Evolutionary conservation across 208 protist species (phyloP).

Genomic region (Trypanosoma scelopori): DNA sequence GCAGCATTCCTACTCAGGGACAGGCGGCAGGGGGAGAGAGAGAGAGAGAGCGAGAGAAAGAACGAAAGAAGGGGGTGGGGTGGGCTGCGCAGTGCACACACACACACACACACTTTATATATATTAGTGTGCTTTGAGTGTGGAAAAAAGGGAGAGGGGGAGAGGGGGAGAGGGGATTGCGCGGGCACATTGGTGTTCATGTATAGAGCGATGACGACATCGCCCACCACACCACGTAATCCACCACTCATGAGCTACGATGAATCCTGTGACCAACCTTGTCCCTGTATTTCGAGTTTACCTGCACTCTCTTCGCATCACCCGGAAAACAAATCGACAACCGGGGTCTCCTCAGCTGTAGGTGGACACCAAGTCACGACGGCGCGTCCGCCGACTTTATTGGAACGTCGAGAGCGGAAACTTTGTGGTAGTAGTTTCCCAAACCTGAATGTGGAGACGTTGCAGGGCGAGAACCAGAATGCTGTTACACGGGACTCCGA

Average conservation of each 20-base stretch:
- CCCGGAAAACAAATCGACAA: background rate
- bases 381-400: constrained; percentile 52
- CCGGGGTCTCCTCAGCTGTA: background rate
- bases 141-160: constrained; percentile 1
- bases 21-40: too few species aligned
- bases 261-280: background rate
- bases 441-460: constrained; percentile 64
- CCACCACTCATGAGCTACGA: background rate
- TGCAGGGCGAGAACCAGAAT: constrained; percentile 52
- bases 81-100: constrained; percentile 3
- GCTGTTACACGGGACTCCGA: background rate
- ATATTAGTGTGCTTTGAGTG: constrained; percentile 22
- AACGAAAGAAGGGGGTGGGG: constrained; percentile 3
- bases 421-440: constrained; percentile 45
- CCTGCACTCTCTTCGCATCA: constrained; percentile 5
- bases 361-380: background rate
- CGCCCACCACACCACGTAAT: constrained; percentile 1
- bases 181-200: constrained; percentile 23
- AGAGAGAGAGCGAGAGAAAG: too few species aligned
- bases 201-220: constrained; percentile 24
- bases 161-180: too few species aligned
- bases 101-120: constrained; percentile 26
- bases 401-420: constrained; percentile 70
- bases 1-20: too few species aligned
- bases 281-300: background rate